A percentile compares a stretch with the other conserved stretches of the same genome.
Evolutionary conservation across 73 alveolate species (phyloP).

Genomic region (Tetrahymena borealis): DNA sequence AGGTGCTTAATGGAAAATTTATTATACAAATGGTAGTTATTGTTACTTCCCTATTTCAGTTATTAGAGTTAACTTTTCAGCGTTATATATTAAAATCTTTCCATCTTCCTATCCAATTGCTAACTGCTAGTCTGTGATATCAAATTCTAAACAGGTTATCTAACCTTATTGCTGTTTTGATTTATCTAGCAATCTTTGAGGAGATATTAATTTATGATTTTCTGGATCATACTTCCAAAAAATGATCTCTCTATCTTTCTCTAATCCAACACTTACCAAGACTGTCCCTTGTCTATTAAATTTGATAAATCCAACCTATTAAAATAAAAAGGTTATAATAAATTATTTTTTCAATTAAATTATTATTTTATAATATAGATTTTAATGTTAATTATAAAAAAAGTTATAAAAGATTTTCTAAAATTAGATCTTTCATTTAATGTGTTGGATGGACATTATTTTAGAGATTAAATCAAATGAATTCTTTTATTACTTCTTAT

Average conservation of each 20-base stretch:
- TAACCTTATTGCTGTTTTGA: no score
- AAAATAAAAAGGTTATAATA: no score
- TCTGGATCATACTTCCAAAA: not conserved
- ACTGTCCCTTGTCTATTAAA: not conserved
- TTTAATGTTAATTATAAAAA: not conserved
- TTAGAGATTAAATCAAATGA: no score
- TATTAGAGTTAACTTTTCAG: not conserved
- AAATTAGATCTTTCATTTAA: not conserved
- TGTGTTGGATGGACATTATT: no score
- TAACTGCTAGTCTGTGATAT: not conserved
- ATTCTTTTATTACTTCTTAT: not conserved
- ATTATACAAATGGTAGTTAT: not conserved
- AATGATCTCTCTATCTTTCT: not conserved
- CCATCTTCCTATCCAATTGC: not conserved
- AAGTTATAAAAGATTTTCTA: no score
- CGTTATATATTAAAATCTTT: not conserved
- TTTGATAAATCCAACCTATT: not conserved
- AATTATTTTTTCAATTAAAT: no score
- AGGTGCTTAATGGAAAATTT: not conserved
- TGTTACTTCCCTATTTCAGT: no score
- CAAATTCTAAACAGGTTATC: not conserved
- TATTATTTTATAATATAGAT: not conserved
- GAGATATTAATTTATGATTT: not conserved
- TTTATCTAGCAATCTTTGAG: not conserved
- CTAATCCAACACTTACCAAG: not conserved